phyloP scores from a whole-genome alignment of 164 flowering plant species.

The Dillenia turbinata region DNA sequence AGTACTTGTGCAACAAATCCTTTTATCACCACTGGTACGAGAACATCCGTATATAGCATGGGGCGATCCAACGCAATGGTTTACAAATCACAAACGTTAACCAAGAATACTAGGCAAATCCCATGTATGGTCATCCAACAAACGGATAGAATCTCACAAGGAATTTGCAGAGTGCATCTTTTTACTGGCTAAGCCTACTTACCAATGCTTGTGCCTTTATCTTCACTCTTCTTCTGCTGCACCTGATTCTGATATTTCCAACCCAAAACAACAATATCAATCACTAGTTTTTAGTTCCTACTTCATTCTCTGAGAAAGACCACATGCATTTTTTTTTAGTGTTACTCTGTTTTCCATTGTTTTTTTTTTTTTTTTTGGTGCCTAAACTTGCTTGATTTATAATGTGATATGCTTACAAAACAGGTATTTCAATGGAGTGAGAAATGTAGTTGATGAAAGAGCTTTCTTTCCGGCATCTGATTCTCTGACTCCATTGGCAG shows the following conservation, averaged over 20 bases:
- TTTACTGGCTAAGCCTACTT: too few relatives aligned
- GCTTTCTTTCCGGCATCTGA: constrained; percentile 28
- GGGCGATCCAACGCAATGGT: too few relatives aligned
- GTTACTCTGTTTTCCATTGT: not conserved
- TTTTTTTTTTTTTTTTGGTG: not conserved
- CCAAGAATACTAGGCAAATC: too few relatives aligned
- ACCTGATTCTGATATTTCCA: constrained; percentile 13
- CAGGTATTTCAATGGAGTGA: constrained; percentile 27
- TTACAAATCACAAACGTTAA: too few relatives aligned
- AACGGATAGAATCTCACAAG: too few relatives aligned
- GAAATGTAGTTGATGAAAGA: constrained; percentile 29
- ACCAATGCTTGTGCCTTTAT: constrained; percentile 15
- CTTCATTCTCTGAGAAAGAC: constrained; percentile 28
- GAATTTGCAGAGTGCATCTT: too few relatives aligned
- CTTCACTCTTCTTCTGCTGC: constrained; percentile 21
- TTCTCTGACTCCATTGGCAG: constrained; percentile 19
- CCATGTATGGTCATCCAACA: too few relatives aligned
- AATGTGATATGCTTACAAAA: not conserved
- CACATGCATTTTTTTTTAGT: constrained; percentile 23
- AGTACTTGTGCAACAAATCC: too few relatives aligned
- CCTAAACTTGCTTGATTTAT: too few relatives aligned
- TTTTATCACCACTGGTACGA: too few relatives aligned
- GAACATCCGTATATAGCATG: too few relatives aligned
- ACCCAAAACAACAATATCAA: constrained; percentile 17
- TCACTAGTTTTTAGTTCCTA: constrained; percentile 21